A percentile compares a stretch with the other conserved stretches of the same genome.
phyloP scores from a whole-genome alignment of 805 yeast species.

The Lipomyces yamanashiensis region DNA sequence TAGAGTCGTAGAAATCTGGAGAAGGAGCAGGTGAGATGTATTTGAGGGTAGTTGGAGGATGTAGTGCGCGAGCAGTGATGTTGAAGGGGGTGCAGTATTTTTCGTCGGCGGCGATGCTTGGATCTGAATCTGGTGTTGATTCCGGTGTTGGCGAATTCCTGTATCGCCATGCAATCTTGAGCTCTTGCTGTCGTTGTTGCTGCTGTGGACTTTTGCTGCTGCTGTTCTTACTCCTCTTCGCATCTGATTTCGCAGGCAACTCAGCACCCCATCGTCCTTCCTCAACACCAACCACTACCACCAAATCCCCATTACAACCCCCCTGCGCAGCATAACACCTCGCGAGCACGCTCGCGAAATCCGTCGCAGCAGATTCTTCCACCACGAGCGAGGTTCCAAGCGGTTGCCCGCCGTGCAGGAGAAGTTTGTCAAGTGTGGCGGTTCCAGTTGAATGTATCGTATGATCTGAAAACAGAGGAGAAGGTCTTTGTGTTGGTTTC shows the following conservation, averaged over 20 bases:
- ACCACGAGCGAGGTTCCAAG: constrained; percentile 69
- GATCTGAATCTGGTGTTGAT: not conserved
- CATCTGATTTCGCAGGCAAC: constrained; percentile 53
- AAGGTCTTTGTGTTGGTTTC: constrained; percentile 8
- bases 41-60: constrained; percentile 13
- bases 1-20: not conserved
- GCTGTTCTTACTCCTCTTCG: not conserved
- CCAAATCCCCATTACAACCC: constrained; percentile 65
- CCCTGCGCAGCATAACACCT: constrained; percentile 81
- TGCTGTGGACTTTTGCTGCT: not conserved
- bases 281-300: constrained; percentile 61
- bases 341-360: constrained; percentile 72
- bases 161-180: constrained; percentile 36
- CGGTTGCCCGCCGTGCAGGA: constrained; percentile 86
- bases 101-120: not conserved
- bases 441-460: constrained; percentile 83
- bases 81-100: constrained; percentile 22
- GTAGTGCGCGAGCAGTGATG: constrained; percentile 19
- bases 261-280: constrained; percentile 62
- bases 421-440: constrained; percentile 69
- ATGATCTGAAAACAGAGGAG: constrained; percentile 76
- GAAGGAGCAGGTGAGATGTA: constrained; percentile 2
- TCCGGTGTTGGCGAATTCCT: not conserved
- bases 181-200: not conserved
- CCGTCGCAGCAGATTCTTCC: constrained; percentile 88